Base-by-base conservation (phyloP, 768 basidiomycete species). In the Pleurotus platypus region DNA sequence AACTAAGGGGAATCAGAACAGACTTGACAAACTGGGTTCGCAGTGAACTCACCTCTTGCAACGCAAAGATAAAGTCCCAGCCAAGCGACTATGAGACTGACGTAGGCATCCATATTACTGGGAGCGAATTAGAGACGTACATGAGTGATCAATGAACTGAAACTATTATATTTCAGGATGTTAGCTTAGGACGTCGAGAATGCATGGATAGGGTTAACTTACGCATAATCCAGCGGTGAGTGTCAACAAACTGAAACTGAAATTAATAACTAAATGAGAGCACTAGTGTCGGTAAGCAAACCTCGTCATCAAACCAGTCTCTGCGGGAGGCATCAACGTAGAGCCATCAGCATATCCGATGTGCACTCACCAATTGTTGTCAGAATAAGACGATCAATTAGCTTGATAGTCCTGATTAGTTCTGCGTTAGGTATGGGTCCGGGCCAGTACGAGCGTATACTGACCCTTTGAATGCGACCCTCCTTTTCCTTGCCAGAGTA, bases 401-500 rank as follows among this genome's bases (percentile, higher is more conserved):
- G 18, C 27, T 35, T 49, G 12, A 37, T 49, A 9, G 58, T 59
- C 26, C 53, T 59, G 13, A 43, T 43, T 20, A 24, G 9, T 30
- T 8, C 30, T 2, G 30, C 22, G 9, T 30, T 8, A 30, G 30
- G 30, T 7, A 1, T 2, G n/a, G n/a, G n/a, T n/a, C n/a, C n/a
- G n/a, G n/a, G n/a, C n/a, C n/a, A 2, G 30, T 30, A 30, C 30
- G 30, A 2, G 9, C 3, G 30, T 30, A 30, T 30, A 30, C 30
- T 30, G 8, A 56, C 59, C 55, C 40, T 37, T 12, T 9, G n/a
- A 49, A 58, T 60, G 3, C 45, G 67, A 67, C 62, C 30, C 51
- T 60, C 40, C 64, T 57, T 54, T 69, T 60, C 26, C 57, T 57
- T 1, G 60, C 20, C 4, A 75, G 58, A 57, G 69, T 71, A 39